phyloP scores from a whole-genome alignment of 352 stramenopile genomes.

The Phytophthora palmivora region DNA sequence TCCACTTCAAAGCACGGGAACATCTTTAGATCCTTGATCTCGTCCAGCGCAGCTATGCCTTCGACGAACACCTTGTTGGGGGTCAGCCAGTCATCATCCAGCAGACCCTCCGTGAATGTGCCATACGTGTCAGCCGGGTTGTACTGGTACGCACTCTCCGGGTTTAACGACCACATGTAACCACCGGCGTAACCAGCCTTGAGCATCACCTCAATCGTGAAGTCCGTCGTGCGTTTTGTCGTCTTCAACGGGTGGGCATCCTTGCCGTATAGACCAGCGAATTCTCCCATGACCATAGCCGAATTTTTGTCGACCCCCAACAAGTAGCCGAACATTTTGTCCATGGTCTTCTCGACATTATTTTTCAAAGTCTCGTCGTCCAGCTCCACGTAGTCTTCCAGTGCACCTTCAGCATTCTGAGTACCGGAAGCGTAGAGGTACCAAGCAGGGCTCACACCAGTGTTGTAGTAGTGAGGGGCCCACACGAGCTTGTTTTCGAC shows the following conservation, averaged over 20 bases:
- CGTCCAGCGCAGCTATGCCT: conserved; percentile 60
- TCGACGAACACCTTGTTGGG: conserved; percentile 69
- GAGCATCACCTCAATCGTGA: conserved; percentile 71
- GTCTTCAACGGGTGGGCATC: conserved; percentile 59
- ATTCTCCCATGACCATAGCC: conserved; percentile 73
- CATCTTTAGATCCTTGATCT: conserved; percentile 60
- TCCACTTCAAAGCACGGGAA: conserved; percentile 68
- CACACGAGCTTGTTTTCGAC: conserved; percentile 70
- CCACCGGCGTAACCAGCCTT: conserved; percentile 60
- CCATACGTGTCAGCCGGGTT: conserved; percentile 72
- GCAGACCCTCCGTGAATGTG: conserved; percentile 67
- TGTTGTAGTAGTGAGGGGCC: conserved; percentile 84
- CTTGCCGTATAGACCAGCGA: conserved; percentile 70
- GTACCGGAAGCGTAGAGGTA: conserved; percentile 70
- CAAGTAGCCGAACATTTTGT: conserved; percentile 80
- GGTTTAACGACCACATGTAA: conserved; percentile 86
- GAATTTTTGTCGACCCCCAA: conserved; percentile 40
- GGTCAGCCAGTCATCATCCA: conserved; percentile 76
- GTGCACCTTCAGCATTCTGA: conserved; percentile 27
- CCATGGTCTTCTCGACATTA: conserved; percentile 70
- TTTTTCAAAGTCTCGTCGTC: conserved; percentile 57
- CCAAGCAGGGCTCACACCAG: conserved; percentile 63
- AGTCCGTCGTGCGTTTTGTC: conserved; percentile 71
- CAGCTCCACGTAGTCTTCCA: conserved; percentile 55
- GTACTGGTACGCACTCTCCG: conserved; percentile 78